Percentiles rank a stretch among this genome's conserved stretches.
These are phyloP conservation scores for Boletus barrowsii DNA, from an alignment of 768 basidiomycete species.

Conservation along the genomic window DNA sequence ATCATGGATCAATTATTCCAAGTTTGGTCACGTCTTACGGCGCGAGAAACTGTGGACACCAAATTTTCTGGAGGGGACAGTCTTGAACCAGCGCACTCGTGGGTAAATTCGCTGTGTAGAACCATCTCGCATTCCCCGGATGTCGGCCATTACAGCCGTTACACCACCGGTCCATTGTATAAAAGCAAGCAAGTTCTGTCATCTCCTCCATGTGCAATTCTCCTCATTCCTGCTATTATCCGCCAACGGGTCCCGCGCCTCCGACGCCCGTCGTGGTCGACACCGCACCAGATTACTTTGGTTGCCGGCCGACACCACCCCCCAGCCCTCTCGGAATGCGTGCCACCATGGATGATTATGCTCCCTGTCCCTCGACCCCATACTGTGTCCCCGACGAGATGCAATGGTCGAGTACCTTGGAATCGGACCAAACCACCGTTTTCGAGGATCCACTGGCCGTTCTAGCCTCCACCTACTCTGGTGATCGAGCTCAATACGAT, in stretches of 20 bases:
- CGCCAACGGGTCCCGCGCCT: not conserved
- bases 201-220: not conserved
- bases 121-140: constrained; percentile 78
- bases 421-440: not conserved
- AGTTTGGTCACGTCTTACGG: constrained; percentile 61
- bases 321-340: not conserved
- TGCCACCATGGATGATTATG: constrained; percentile 1
- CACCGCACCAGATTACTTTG: not conserved
- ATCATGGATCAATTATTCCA: constrained; percentile 85
- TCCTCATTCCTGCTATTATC: not conserved
- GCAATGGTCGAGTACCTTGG: not conserved
- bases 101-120: constrained; percentile 53
- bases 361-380: constrained; percentile 18
- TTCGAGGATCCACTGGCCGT: not conserved
- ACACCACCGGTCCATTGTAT: constrained; percentile 39
- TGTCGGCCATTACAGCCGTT: constrained; percentile 84
- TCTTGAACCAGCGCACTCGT: constrained; percentile 90
- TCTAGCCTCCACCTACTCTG: not conserved
- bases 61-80: constrained; percentile 95
- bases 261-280: constrained; percentile 9
- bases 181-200: constrained; percentile 1
- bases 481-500: not conserved
- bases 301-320: constrained; percentile 8
- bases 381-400: not conserved
- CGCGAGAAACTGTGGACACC: constrained; percentile 66